Evolutionary conservation across 1,284 basidiomycete species (phyloP).

Genomic region (Tilletia caries): DNA sequence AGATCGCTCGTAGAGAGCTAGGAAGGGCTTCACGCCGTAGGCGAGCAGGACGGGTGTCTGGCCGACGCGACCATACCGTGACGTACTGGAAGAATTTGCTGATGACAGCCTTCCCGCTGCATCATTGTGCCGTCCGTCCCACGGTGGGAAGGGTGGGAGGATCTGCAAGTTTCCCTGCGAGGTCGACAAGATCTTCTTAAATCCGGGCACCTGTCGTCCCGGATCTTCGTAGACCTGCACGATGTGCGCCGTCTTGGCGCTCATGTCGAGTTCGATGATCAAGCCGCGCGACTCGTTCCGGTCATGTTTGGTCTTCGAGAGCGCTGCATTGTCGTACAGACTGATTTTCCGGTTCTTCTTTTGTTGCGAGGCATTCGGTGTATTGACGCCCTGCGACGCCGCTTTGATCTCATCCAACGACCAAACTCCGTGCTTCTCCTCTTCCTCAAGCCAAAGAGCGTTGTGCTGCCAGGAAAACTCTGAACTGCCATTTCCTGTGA

Average conservation of each 20-base stretch:
- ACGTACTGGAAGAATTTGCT: background rate
- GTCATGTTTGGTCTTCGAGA: background rate
- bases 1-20: background rate
- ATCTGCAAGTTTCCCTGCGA: conserved; percentile 1
- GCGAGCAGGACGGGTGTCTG: background rate
- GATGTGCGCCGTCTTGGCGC: background rate
- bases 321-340: conserved; percentile 6
- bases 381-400: background rate
- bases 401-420: background rate
- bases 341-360: background rate
- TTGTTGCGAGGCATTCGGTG: background rate
- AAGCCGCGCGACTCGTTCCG: conserved; percentile 7
- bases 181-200: background rate
- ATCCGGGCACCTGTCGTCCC: background rate
- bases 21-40: background rate
- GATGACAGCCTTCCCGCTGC: too few relatives aligned
- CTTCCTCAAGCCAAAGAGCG: conserved; percentile 6
- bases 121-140: background rate
- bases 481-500: background rate
- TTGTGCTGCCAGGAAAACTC: conserved; percentile 10
- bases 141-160: background rate
- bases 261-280: conserved; percentile 14
- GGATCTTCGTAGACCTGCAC: background rate
- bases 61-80: background rate
- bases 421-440: background rate